Percentiles rank a stretch among this genome's conserved stretches.
phyloP scores from a whole-genome alignment of 2,329 filamentous ascomycete species.

The Clonostachys sp. region DNA sequence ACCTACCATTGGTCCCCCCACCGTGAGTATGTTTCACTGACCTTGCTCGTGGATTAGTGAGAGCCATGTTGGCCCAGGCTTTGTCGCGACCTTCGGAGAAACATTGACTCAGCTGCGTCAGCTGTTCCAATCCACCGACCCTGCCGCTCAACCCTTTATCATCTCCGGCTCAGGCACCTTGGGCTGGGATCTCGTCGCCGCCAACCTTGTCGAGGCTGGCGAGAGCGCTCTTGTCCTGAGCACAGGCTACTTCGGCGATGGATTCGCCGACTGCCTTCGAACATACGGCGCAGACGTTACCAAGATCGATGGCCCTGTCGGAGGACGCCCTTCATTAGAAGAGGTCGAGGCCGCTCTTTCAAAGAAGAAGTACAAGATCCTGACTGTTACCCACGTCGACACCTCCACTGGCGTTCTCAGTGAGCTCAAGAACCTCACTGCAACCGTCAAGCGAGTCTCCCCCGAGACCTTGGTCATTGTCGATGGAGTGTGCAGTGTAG shows the following conservation, averaged over 20 bases:
- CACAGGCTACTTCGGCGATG: slow-evolving; percentile 96
- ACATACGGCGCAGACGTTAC: slow-evolving; percentile 89
- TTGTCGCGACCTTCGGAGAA: slow-evolving; percentile 89
- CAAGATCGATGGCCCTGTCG: slow-evolving; percentile 84
- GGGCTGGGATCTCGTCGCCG: slow-evolving; percentile 94
- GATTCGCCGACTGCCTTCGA: slow-evolving; percentile 86
- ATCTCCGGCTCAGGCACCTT: slow-evolving; percentile 92
- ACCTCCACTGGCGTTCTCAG: slow-evolving; percentile 95
- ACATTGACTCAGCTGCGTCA: slow-evolving; percentile 82
- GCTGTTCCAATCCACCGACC: slow-evolving; percentile 86
- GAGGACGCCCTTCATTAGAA: slow-evolving; percentile 77
- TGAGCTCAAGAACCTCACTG: slow-evolving; percentile 79
- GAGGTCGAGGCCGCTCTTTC: slow-evolving; percentile 86
- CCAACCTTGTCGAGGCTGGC: slow-evolving; percentile 84
- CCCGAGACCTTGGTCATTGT: slow-evolving; percentile 89
- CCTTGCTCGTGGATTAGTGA: slow-evolving; percentile 51
- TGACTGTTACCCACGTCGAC: slow-evolving; percentile 96
- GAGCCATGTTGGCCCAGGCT: slow-evolving; percentile 85
- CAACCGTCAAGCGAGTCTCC: slow-evolving; percentile 79
- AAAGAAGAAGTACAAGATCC: slow-evolving; percentile 87
- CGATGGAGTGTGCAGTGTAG: slow-evolving; percentile 96
- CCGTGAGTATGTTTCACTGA: background rate
- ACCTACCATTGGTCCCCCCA: background rate
- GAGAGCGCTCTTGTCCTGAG: slow-evolving; percentile 91
- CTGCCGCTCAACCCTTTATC: slow-evolving; percentile 83